Evolutionary conservation across 78 protist genomes (phyloP).

Genomic region (Neovahlkampfia damariscottae): DNA sequence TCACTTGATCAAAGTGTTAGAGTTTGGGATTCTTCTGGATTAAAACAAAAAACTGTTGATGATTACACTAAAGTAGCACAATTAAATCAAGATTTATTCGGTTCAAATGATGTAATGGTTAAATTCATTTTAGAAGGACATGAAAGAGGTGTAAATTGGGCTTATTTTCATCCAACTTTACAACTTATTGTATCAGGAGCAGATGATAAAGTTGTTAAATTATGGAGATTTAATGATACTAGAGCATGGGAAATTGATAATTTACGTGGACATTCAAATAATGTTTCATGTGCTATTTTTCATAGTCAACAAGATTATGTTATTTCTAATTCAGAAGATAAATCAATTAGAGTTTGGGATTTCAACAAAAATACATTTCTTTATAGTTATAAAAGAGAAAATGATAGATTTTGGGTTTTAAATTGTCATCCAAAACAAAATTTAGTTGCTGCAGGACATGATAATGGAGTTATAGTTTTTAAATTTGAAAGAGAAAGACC

Average conservation of each 20-base stretch:
- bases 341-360: slow-evolving; percentile 95
- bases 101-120: slow-evolving; percentile 10
- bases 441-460: slow-evolving; percentile 94
- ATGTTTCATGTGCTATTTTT: slow-evolving; percentile 89
- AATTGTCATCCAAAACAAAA: slow-evolving; percentile 76
- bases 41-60: slow-evolving; percentile 5
- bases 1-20: slow-evolving; percentile 96
- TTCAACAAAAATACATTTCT: slow-evolving; percentile 52
- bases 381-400: slow-evolving; percentile 76
- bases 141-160: slow-evolving; percentile 96
- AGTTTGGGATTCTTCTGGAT: slow-evolving; percentile 93
- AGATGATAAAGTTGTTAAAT: slow-evolving; percentile 86
- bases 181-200: slow-evolving; percentile 91
- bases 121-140: slow-evolving; percentile 50
- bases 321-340: slow-evolving; percentile 85
- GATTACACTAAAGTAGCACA: not conserved
- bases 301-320: slow-evolving; percentile 80
- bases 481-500: slow-evolving; percentile 94
- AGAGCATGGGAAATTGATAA: slow-evolving; percentile 82
- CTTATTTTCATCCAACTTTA: slow-evolving; percentile 88
- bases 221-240: slow-evolving; percentile 84
- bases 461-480: slow-evolving; percentile 81
- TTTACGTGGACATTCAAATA: slow-evolving; percentile 87
- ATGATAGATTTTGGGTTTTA: slow-evolving; percentile 95
- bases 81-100: slow-evolving; percentile 17